Base-by-base conservation (phyloP, 2,329 filamentous ascomycete genomes). In the Hypomyces rosellus region DNA sequence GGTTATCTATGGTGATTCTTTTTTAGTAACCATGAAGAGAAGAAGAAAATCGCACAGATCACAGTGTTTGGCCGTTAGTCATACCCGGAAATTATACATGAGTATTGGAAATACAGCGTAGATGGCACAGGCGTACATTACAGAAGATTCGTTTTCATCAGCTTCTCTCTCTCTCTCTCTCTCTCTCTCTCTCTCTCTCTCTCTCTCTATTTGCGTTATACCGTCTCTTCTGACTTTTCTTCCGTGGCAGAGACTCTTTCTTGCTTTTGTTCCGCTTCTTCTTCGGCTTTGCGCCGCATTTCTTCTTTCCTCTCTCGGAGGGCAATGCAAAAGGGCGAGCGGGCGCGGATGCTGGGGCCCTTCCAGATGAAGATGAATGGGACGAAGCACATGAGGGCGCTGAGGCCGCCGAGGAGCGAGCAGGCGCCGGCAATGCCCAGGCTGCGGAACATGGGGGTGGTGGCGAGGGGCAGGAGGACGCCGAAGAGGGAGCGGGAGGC, bases 401-500 rank as follows among this genome's bases (percentile, higher is more conserved):
- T 76, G 2, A 80, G 59, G 0, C 74, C 75, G 7, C 72, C 77
- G 1, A 80, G 68, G 7, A 80, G 62, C n/a, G 74, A 73, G 50
- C 75, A 77, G n/a, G 75, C 75, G 1, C 76, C 75, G 1, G 67
- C 57, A 16, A 80, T 74, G 2, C 72, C 72, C 1, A 80, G 66
- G 3, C 61, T 62, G 2, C 56, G 51, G 53, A 80, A 80, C 73
- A 80, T 77, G 51, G 68, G 69, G 2, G 67, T 64, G 3, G 75
- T 75, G 11, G 76, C 76, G 15, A 86, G 69, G 4, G 82, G 82
- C 42, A 86, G 69, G 1, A 83, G 67, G 1, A 96, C 91, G 41
- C 90, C 89, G 1, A 92, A 95, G 66, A 97, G 89, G 86, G 93
- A 93, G 49, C 93, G 91, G 1, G 88, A 96, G 70, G 70, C 95